A percentile compares a stretch with the other conserved stretches of the same genome.
phyloP scores from a whole-genome alignment of 2,329 filamentous ascomycete genomes.

The Talaromyces marneffei region DNA sequence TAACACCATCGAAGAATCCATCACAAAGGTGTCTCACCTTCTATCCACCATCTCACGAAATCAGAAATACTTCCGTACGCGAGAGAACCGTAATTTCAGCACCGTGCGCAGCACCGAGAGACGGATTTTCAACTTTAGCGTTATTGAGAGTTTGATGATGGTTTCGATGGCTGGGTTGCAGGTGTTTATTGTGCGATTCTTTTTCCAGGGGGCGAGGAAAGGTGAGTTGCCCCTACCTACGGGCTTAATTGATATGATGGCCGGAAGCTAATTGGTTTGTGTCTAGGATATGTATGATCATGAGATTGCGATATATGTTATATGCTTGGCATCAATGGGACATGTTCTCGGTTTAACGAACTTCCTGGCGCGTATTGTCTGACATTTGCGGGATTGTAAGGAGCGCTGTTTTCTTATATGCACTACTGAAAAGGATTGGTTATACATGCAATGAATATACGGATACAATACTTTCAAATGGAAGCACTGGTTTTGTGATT shows the following conservation, averaged over 20 bases:
- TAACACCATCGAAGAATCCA: conserved; percentile 79
- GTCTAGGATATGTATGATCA: conserved; percentile 2
- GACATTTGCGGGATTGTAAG: background rate
- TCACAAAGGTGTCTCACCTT: conserved; percentile 89
- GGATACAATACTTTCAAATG: background rate
- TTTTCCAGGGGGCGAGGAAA: conserved; percentile 84
- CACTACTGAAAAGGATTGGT: background rate
- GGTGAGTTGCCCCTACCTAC: conserved; percentile 37
- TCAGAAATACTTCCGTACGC: conserved; percentile 98
- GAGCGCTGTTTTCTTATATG: background rate
- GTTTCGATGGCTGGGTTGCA: conserved; percentile 92
- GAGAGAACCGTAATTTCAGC: conserved; percentile 98
- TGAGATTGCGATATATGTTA: background rate
- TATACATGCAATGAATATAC: background rate
- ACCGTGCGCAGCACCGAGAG: conserved; percentile 94
- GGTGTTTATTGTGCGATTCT: conserved; percentile 96
- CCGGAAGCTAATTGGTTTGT: background rate
- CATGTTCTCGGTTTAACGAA: background rate
- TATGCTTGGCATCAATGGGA: background rate
- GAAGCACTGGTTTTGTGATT: background rate
- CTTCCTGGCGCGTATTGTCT: background rate
- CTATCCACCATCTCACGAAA: conserved; percentile 91
- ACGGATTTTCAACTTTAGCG: conserved; percentile 93
- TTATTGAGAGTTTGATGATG: conserved; percentile 88
- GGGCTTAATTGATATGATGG: background rate